A percentile compares a stretch with the other conserved stretches of the same genome.
Conservation (phyloP, 257 asterid species). For the Perilla frutescens region DNA sequence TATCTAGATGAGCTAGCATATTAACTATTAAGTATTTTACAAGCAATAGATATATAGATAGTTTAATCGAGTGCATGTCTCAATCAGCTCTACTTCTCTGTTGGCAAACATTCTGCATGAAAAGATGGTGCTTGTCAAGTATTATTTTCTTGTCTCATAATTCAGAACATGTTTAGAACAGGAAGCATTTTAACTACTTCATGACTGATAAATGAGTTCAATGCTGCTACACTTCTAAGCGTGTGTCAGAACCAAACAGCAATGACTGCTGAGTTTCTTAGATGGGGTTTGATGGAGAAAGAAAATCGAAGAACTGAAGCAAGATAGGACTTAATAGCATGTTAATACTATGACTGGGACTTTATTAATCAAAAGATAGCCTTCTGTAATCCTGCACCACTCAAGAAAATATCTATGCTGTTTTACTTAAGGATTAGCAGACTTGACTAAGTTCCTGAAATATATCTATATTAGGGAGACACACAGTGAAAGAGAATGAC, state of each 20-base stretch:
- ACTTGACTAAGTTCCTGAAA: neutral
- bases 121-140: conserved; percentile 12
- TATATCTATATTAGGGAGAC: neutral
- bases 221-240: neutral
- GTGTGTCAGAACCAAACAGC: neutral
- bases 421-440: neutral
- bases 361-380: neutral
- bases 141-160: neutral
- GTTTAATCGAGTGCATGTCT: conserved; percentile 51
- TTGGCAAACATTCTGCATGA: conserved; percentile 15
- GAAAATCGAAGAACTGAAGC: conserved; percentile 10
- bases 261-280: neutral
- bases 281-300: neutral
- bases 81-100: conserved; percentile 27
- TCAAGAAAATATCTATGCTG: neutral
- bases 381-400: neutral
- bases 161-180: neutral
- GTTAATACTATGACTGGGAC: neutral
- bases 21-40: conserved; percentile 21
- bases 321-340: conserved; percentile 1
- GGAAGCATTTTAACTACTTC: conserved; percentile 18
- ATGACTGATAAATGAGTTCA: neutral
- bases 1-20: conserved; percentile 1
- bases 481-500: neutral
- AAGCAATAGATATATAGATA: neutral